These are phyloP conservation scores for Flaveria linearis DNA, from an alignment of 129 eudicot species.

Conservation along the genomic window DNA sequence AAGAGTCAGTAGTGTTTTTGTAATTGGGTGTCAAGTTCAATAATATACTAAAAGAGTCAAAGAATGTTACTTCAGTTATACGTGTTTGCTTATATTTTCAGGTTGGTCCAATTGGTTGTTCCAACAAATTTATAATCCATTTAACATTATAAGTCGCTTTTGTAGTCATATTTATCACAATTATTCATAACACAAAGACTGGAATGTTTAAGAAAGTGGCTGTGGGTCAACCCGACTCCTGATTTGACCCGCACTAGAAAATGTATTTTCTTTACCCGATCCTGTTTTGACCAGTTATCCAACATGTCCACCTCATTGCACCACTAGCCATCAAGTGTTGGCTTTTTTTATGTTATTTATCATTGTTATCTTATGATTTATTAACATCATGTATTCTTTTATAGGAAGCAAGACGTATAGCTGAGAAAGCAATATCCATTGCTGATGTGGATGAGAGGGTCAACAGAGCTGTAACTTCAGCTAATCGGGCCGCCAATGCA, in stretches of 20 bases:
- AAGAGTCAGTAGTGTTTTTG: too few species aligned
- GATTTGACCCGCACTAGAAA: too few species aligned
- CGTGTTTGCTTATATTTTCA: too few species aligned
- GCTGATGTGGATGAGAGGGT: conserved; percentile 56
- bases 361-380: background rate
- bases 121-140: too few species aligned
- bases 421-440: conserved; percentile 56
- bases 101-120: too few species aligned
- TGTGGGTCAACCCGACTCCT: background rate
- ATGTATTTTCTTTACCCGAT: background rate
- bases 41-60: too few species aligned
- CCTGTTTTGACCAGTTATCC: background rate
- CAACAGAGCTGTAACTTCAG: conserved; percentile 66
- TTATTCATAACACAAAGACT: background rate
- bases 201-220: background rate
- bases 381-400: background rate
- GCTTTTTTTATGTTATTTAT: background rate
- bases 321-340: too few species aligned
- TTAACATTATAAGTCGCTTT: background rate
- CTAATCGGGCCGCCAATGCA: conserved; percentile 74
- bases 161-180: background rate
- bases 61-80: too few species aligned
- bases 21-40: too few species aligned
- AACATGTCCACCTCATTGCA: background rate
- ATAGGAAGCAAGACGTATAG: conserved; percentile 65